A percentile compares a stretch with the other conserved stretches of the same genome.
Conservation (phyloP, 2,329 filamentous ascomycete genomes). For the Lachnellula hyalina region DNA sequence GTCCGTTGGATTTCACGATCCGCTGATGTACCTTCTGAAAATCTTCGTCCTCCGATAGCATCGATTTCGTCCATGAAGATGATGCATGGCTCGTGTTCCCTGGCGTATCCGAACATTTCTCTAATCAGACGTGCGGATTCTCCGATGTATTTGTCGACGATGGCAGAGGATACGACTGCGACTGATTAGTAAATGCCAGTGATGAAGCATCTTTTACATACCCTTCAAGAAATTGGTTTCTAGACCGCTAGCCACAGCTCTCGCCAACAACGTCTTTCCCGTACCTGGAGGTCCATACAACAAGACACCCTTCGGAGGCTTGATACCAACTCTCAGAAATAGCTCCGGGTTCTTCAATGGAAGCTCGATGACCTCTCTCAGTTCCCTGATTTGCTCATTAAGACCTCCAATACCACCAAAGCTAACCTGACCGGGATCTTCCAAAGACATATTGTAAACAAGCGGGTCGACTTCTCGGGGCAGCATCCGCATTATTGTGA, state of each 20-base stretch:
- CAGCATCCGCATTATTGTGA: conserved; percentile 99
- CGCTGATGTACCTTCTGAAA: conserved; percentile 94
- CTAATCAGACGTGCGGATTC: conserved; percentile 95
- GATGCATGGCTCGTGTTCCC: conserved; percentile 98
- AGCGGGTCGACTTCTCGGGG: conserved; percentile 96
- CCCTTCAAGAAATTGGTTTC: conserved; percentile 99
- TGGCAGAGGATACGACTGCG: conserved; percentile 92
- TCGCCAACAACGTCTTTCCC: conserved; percentile 89
- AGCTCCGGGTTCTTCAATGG: conserved; percentile 98
- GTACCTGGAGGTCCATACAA: conserved; percentile 95
- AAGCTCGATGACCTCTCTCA: conserved; percentile 95
- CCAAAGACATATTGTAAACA: conserved; percentile 99
- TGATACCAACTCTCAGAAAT: conserved; percentile 95
- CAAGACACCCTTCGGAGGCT: conserved; percentile 94
- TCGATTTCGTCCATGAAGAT: conserved; percentile 99
- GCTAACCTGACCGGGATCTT: conserved; percentile 95
- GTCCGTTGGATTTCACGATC: conserved; percentile 98
- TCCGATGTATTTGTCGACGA: conserved; percentile 99
- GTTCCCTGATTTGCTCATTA: conserved; percentile 96
- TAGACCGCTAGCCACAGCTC: conserved; percentile 90
- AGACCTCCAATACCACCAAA: conserved; percentile 96
- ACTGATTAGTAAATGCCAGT: conserved; percentile 15
- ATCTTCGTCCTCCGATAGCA: conserved; percentile 92
- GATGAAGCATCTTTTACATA: conserved; percentile 36
- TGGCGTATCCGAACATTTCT: conserved; percentile 99